Base-by-base conservation (phyloP, 345 rosid species). In the Hibiscus tridactylites region DNA sequence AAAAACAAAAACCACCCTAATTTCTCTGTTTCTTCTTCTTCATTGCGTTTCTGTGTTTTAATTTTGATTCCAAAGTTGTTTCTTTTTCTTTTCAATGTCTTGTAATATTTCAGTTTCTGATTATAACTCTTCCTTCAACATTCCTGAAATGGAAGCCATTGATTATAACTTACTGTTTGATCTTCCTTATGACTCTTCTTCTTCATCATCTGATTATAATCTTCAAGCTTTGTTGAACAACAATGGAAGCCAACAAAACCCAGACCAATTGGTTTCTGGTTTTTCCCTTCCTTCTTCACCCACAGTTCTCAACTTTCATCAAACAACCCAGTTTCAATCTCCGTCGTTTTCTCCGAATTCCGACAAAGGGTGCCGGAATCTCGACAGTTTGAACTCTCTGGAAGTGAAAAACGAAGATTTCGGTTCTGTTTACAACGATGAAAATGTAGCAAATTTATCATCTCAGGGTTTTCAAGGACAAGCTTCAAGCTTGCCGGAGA, bases 401-500 rank as follows among this genome's bases (percentile, higher is more conserved):
- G 89, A 84, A 7, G 81, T 89, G 31, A 86, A 89, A 78, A 82
- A 71, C 8, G 91, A 88, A 71, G 84, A 81, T 64, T 76, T 79
- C 42, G 81, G 78, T 9, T 71, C 65, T n/a, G 74, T 56, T 71
- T 75, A 85, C 66, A 73, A 85, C 47, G 84, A 79, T 2, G 91
- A 85, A 71, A 88, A 83, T 85, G 85, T 64, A 37, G 79, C 78
- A 10, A 86, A 78, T 62, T 74, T 53, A 6, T n/a, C 80, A 79
- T 85, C 85, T 84, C 97, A 84, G 37, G 82, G 66, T 60, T 72
- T 81, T 7, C 81, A 78, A 61, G 78, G 72, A 24, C 89, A 82
- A 4, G 46, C 72, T 35, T 65, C 85, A 3, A 88, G 86, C 42
- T 5, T 37, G 8, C 42, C 42, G 42, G 42, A 37, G 42, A 37